Conservation (phyloP, 306 rosid genomes). For the Gleditsia sinensis region DNA sequence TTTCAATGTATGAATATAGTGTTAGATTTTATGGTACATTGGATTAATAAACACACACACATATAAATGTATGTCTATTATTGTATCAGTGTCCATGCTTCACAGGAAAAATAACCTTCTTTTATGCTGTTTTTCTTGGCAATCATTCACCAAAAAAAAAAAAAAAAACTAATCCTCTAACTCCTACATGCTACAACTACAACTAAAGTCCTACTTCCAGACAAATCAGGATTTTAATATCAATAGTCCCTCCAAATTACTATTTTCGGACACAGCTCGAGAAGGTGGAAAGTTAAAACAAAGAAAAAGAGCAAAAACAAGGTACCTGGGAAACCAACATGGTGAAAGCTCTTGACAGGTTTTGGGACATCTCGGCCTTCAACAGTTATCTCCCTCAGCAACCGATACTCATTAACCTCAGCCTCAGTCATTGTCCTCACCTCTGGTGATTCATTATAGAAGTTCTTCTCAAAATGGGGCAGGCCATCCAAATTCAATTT, state of each 20-base stretch:
- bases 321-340: constrained; percentile 91
- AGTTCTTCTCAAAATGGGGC: constrained; percentile 90
- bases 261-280: not conserved
- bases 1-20: no score
- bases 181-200: not conserved
- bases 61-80: no score
- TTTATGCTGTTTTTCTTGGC: not conserved
- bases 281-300: not conserved
- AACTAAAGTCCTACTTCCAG: not conserved
- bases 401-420: constrained; percentile 78
- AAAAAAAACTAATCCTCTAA: no score
- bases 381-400: constrained; percentile 77
- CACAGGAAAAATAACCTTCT: no score
- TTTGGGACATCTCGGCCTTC: constrained; percentile 98
- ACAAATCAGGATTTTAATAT: not conserved
- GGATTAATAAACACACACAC: no score
- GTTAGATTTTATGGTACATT: no score
- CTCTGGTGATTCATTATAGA: constrained; percentile 71
- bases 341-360: constrained; percentile 79
- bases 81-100: no score
- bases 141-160: no score
- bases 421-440: constrained; percentile 83
- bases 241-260: not conserved
- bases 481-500: constrained; percentile 92
- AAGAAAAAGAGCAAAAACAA: not conserved